phyloP scores from a whole-genome alignment of 805 yeast species.

The Hanseniaspora mollemarum region DNA sequence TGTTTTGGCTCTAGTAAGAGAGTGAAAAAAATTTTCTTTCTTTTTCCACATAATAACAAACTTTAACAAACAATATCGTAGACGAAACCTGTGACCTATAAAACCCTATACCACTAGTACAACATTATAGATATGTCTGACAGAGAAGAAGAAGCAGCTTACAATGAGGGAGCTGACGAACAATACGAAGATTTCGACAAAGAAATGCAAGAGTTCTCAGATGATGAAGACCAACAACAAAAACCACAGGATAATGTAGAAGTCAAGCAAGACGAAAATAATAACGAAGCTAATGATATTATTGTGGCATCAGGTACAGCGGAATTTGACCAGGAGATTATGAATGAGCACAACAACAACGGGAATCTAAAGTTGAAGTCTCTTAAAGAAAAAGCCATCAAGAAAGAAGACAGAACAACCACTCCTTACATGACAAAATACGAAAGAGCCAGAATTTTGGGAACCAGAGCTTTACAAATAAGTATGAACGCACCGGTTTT shows the following conservation, averaged over 20 bases:
- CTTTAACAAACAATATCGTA: no score
- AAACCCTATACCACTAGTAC: no score
- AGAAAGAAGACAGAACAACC: constrained; percentile 78
- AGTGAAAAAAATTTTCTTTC: not conserved
- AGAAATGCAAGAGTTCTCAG: constrained; percentile 56
- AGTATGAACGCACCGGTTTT: constrained; percentile 97
- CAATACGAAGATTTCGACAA: constrained; percentile 73
- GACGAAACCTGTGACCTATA: no score
- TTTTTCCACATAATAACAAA: not conserved
- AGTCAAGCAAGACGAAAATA: constrained; percentile 28
- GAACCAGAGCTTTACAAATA: constrained; percentile 94
- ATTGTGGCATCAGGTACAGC: constrained; percentile 63
- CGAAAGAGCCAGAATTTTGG: constrained; percentile 94
- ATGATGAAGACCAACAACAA: constrained; percentile 43
- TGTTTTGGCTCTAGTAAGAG: not conserved
- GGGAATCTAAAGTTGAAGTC: constrained; percentile 45
- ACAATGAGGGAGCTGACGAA: constrained; percentile 54
- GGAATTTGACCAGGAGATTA: constrained; percentile 39
- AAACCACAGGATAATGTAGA: constrained; percentile 27
- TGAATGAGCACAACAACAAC: constrained; percentile 17
- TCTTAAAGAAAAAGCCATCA: constrained; percentile 70
- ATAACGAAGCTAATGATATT: constrained; percentile 38
- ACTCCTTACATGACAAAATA: constrained; percentile 99
- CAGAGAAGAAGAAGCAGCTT: constrained; percentile 45
- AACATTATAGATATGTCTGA: no score